Conservation (phyloP, 495 filamentous ascomycete species). For the Articulospora tetracladia region DNA sequence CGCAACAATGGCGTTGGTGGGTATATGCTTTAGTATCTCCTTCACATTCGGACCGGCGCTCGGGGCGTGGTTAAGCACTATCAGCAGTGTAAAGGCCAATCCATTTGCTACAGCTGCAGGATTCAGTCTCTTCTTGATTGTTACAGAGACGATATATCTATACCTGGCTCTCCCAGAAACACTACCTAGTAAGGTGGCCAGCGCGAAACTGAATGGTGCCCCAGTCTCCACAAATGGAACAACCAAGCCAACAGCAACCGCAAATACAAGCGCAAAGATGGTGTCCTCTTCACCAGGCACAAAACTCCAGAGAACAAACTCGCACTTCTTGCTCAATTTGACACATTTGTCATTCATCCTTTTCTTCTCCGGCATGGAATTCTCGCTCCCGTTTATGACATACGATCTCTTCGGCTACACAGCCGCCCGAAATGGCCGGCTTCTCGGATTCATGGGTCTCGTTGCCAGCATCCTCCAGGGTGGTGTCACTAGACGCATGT, state of each 20-base stretch:
- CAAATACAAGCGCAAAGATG: slow-evolving; percentile 10
- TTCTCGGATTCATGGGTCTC: slow-evolving; percentile 89
- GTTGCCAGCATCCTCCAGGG: slow-evolving; percentile 90
- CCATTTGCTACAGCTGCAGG: slow-evolving; percentile 89
- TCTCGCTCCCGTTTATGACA: slow-evolving; percentile 93
- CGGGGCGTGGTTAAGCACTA: slow-evolving; percentile 74
- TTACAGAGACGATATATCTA: slow-evolving; percentile 84
- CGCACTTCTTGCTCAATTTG: slow-evolving; percentile 74
- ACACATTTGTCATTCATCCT: slow-evolving; percentile 90
- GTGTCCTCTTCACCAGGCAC: slow-evolving; percentile 10
- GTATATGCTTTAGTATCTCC: slow-evolving; percentile 93
- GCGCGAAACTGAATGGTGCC: slow-evolving; percentile 22
- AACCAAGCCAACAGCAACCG: slow-evolving; percentile 20
- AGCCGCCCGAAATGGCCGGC: slow-evolving; percentile 75
- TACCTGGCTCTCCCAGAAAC: slow-evolving; percentile 89
- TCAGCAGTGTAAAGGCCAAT: slow-evolving; percentile 76
- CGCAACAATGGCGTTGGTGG: slow-evolving; percentile 91
- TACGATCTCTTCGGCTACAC: slow-evolving; percentile 83
- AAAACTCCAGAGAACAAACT: slow-evolving; percentile 59
- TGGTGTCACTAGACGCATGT: slow-evolving; percentile 72
- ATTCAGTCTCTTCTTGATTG: slow-evolving; percentile 76
- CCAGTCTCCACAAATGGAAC: slow-evolving; percentile 20
- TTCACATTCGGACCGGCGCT: slow-evolving; percentile 95
- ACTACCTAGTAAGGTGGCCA: slow-evolving; percentile 49
- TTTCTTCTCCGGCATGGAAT: slow-evolving; percentile 97